A percentile compares a stretch with the other conserved stretches of the same genome.
Evolutionary conservation across 164 flowering plant species (phyloP).

Genomic region (Aristolochia californica): DNA sequence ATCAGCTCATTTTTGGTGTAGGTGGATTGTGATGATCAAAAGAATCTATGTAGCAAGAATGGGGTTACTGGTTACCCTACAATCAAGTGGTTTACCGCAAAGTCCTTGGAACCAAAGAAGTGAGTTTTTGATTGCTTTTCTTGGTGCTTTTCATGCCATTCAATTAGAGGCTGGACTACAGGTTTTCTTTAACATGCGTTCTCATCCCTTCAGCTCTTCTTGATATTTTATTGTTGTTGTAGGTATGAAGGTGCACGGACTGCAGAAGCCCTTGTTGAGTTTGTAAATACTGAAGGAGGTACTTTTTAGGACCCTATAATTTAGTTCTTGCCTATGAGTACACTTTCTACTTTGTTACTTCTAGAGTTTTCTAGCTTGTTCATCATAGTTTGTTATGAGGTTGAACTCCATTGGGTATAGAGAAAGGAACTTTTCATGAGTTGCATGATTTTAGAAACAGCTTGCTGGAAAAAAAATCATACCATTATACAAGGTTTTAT

Average conservation of each 20-base stretch:
- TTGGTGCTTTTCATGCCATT: not conserved
- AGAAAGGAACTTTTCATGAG: too few species aligned
- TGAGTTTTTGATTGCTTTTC: conserved; percentile 17
- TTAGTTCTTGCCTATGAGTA: too few species aligned
- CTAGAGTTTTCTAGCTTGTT: too few species aligned
- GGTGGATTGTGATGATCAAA: conserved; percentile 98
- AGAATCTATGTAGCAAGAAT: conserved; percentile 65
- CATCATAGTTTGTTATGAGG: too few species aligned
- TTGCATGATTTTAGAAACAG: too few species aligned
- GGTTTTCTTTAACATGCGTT: not conserved
- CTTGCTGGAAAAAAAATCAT: too few species aligned
- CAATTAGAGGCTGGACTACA: not conserved
- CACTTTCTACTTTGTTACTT: not conserved
- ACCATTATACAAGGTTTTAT: too few species aligned
- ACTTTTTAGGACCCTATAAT: conserved; percentile 3
- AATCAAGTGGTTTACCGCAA: conserved; percentile 89
- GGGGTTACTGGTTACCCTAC: conserved; percentile 94
- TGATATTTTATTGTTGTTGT: not conserved
- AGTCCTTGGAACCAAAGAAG: conserved; percentile 93
- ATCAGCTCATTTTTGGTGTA: conserved; percentile 13
- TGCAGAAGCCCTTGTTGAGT: conserved; percentile 83
- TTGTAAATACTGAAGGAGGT: conserved; percentile 88
- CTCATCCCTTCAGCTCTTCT: not conserved
- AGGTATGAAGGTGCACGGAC: conserved; percentile 92
- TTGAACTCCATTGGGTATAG: too few species aligned